Conservation (phyloP, 352 stramenopile species). For the Globisporangium takayamanum region DNA sequence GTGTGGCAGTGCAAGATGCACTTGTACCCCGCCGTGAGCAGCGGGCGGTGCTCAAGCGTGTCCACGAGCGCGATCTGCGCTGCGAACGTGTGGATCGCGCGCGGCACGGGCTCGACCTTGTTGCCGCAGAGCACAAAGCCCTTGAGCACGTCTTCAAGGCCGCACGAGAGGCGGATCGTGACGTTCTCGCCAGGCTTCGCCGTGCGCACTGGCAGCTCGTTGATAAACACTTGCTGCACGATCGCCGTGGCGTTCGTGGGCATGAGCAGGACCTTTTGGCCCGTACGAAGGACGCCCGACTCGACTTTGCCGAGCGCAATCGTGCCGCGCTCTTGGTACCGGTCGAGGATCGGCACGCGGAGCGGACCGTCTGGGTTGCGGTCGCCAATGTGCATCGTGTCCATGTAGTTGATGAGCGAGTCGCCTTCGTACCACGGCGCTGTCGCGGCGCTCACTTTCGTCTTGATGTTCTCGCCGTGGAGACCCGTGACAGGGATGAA, state of each 20-base stretch:
- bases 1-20: slow-evolving; percentile 98
- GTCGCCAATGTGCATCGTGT: slow-evolving; percentile 89
- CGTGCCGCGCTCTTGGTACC: slow-evolving; percentile 95
- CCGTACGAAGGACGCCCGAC: slow-evolving; percentile 88
- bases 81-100: slow-evolving; percentile 79
- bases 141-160: slow-evolving; percentile 81
- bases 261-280: slow-evolving; percentile 94
- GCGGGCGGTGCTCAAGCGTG: slow-evolving; percentile 94
- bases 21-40: slow-evolving; percentile 97
- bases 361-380: slow-evolving; percentile 89
- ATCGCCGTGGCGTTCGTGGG: slow-evolving; percentile 74
- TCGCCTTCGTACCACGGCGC: slow-evolving; percentile 92
- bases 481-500: slow-evolving; percentile 98
- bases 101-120: slow-evolving; percentile 41
- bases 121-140: slow-evolving; percentile 91
- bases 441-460: slow-evolving; percentile 57
- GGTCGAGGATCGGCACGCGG: slow-evolving; percentile 96
- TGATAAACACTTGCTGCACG: slow-evolving; percentile 86
- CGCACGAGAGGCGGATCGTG: slow-evolving; percentile 90
- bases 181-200: slow-evolving; percentile 98
- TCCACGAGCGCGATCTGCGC: slow-evolving; percentile 95
- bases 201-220: slow-evolving; percentile 90
- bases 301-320: slow-evolving; percentile 98
- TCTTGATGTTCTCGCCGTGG: slow-evolving; percentile 95
- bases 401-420: slow-evolving; percentile 92